Percentiles rank a stretch among this genome's conserved stretches.
Conservation (phyloP, 345 rosid species). For the Crucihimalaya himalaica region DNA sequence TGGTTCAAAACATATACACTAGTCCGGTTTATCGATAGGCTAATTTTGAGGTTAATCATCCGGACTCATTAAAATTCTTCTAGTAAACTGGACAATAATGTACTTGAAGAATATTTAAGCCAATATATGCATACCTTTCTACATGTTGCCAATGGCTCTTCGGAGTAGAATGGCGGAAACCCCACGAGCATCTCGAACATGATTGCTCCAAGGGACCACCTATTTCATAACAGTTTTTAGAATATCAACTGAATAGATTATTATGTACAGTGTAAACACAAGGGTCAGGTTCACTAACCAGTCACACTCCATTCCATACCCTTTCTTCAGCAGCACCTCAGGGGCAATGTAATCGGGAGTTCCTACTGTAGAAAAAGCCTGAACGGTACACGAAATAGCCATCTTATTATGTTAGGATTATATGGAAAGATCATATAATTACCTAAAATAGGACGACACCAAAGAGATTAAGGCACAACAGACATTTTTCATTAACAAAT, state of each 20-base stretch:
- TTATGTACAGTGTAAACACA: slow-evolving; percentile 1
- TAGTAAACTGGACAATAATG: neutral
- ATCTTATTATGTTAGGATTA: neutral
- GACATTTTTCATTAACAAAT: neutral
- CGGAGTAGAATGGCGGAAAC: slow-evolving; percentile 54
- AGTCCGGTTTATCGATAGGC: neutral
- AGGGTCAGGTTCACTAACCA: slow-evolving; percentile 43
- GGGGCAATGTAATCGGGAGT: slow-evolving; percentile 58
- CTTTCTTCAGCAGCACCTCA: slow-evolving; percentile 53
- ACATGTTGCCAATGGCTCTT: slow-evolving; percentile 51
- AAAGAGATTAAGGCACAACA: neutral
- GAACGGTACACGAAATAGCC: slow-evolving; percentile 29
- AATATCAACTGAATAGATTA: slow-evolving; percentile 17
- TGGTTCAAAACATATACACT: slow-evolving; percentile 9
- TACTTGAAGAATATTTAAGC: slow-evolving; percentile 20
- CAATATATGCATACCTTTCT: slow-evolving; percentile 47
- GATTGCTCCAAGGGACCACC: slow-evolving; percentile 60
- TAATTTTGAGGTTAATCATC: slow-evolving; percentile 9
- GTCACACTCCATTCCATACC: slow-evolving; percentile 54
- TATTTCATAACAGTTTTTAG: slow-evolving; percentile 31
- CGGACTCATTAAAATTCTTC: neutral
- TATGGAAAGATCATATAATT: neutral
- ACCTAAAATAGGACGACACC: neutral
- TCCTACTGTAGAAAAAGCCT: slow-evolving; percentile 55
- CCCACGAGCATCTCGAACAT: slow-evolving; percentile 59